A percentile compares a stretch with the other conserved stretches of the same genome.
Conservation (phyloP, 495 filamentous ascomycete species). For the Trichoderma erinaceum region DNA sequence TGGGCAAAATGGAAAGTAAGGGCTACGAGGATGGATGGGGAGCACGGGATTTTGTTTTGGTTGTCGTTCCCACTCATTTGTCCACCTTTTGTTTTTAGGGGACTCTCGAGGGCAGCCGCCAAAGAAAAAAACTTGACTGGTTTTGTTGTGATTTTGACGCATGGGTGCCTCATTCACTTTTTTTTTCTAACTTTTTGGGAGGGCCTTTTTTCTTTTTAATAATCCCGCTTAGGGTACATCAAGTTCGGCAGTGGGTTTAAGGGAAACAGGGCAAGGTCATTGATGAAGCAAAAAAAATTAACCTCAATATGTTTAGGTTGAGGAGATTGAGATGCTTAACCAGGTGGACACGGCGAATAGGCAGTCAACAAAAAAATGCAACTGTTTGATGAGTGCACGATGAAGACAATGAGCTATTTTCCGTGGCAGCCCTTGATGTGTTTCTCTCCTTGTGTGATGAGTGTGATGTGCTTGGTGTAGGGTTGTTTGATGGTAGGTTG, state of each 20-base stretch:
- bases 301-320: background rate
- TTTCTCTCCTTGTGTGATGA: background rate
- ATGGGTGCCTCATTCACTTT: conserved; percentile 11
- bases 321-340: conserved; percentile 9
- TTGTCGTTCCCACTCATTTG: conserved; percentile 9
- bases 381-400: conserved; percentile 11
- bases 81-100: background rate
- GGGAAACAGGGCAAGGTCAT: conserved; percentile 11
- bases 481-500: too few species aligned
- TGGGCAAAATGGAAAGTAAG: conserved; percentile 14
- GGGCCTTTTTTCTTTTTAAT: conserved; percentile 1
- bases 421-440: background rate
- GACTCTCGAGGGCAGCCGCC: conserved; percentile 8
- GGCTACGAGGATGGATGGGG: conserved; percentile 8
- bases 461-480: too few species aligned
- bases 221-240: background rate
- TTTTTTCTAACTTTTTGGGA: background rate
- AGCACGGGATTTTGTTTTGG: conserved; percentile 6
- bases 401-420: background rate
- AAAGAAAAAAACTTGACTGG: conserved; percentile 9
- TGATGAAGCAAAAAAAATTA: background rate
- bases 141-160: conserved; percentile 12
- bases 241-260: conserved; percentile 2
- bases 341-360: conserved; percentile 12
- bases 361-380: conserved; percentile 14